Evolutionary conservation across 257 asterid genomes (phyloP).

Genomic region (Primulina tabacum): DNA sequence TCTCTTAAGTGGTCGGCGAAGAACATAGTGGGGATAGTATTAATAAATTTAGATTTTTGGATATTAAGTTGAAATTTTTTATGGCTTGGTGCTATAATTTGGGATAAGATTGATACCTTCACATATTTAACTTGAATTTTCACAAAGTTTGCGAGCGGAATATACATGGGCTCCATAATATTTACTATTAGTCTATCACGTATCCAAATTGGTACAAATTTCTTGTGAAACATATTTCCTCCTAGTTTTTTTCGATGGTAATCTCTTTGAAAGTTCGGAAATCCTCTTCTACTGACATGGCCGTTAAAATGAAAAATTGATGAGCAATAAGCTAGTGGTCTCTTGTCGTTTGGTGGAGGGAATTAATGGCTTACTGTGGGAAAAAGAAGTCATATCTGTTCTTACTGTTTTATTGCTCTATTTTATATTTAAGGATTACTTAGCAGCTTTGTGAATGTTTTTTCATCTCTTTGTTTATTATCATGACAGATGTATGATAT

Average conservation of each 20-base stretch:
- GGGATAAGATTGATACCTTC: not conserved
- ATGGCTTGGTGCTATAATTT: not conserved
- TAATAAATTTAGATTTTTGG: no score
- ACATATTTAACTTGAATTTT: no score
- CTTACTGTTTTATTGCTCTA: not conserved
- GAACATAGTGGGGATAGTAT: not conserved
- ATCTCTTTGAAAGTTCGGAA: conserved; percentile 3
- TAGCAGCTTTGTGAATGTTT: not conserved
- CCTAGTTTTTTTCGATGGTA: not conserved
- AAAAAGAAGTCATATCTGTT: not conserved
- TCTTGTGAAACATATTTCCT: not conserved
- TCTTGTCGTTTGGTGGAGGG: not conserved
- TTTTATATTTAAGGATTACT: not conserved
- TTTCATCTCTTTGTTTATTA: not conserved
- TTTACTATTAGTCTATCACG: not conserved
- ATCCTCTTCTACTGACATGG: not conserved
- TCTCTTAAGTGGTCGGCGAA: not conserved
- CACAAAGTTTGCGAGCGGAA: not conserved
- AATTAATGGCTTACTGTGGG: not conserved
- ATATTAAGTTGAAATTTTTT: no score
- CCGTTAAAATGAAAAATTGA: not conserved
- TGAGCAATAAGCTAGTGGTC: not conserved
- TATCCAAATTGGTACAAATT: not conserved
- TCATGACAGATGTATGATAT: not conserved
- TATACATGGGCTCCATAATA: not conserved